Base-by-base conservation (phyloP, 2,329 filamentous ascomycete species). In the Clonostachys solani region DNA sequence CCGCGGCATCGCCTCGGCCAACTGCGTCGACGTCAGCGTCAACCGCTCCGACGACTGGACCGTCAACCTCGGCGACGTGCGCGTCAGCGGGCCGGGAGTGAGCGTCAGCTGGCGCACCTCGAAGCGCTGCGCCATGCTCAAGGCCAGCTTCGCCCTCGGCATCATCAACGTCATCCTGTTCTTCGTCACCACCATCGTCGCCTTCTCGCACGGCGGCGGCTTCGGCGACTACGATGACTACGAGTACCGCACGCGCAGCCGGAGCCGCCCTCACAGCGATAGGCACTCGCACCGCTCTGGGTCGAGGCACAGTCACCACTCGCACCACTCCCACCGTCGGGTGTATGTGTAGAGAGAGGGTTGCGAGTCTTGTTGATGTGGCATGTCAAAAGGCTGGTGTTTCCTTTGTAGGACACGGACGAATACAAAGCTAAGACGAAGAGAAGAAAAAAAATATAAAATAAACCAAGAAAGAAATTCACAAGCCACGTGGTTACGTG, bases 101-200 rank as follows among this genome's bases (percentile, higher is more conserved):
- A 65, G 75, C 40, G 60, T 84, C 18, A 33, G n/a, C 40, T 52
- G 50, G 38, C 66, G 77, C 46, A 66, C 84, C 36, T 77, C 89
- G 66, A 92, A 92, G 75, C 81, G 83, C 6, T 97, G 92, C 69
- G 81, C 86, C 44, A 94, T 96, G 89, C 81, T 96, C 60, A 97
- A 96, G 79, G 87, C 92, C 1, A 79, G 76, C 55, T 97, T 90
- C 69, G 92, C 90, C 4, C 84, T 96, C 56, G 90, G 81, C 43
- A 96, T 97, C 65, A 95, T 96, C 78, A 89, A 94, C 65, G 73
- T 75, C 54, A 72, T 94, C 53, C 85, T 92, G 63, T 96, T 95
- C 70, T 84, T 86, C 64, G 73, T 86, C 60, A 94, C 89, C 5
- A 79, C 82, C 45, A 68, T 92, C 29, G 73, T 94, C 40, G 89